phyloP scores from a whole-genome alignment of 1,284 basidiomycete genomes.

The Leccinum griseonigrum region DNA sequence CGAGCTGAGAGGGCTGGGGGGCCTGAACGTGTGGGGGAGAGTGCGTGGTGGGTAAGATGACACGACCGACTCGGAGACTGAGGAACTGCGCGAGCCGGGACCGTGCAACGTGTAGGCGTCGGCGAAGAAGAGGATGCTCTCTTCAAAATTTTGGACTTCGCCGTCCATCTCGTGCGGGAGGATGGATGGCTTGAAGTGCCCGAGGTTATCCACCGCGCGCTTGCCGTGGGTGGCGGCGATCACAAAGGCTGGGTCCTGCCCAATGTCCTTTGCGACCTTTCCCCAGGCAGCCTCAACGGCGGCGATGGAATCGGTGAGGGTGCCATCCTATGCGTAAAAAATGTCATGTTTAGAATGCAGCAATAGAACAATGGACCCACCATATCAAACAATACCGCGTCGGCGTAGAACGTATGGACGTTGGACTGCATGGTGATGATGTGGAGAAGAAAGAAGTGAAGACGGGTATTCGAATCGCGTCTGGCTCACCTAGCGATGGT shows the following conservation, averaged over 20 bases:
- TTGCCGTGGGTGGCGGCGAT: conserved; percentile 78
- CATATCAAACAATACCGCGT: conserved; percentile 76
- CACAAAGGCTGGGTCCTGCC: conserved; percentile 61
- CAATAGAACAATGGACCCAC: conserved; percentile 36
- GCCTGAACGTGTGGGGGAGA: neutral
- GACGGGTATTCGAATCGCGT: conserved; percentile 11
- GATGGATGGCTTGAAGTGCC: conserved; percentile 57
- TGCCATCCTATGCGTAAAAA: conserved; percentile 52
- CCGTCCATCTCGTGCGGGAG: conserved; percentile 62
- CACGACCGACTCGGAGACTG: conserved; percentile 21
- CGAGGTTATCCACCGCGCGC: conserved; percentile 65
- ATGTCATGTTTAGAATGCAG: conserved; percentile 17
- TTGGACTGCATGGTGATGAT: conserved; percentile 24
- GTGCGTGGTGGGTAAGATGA: neutral
- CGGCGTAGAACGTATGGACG: conserved; percentile 43
- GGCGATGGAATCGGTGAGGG: conserved; percentile 71
- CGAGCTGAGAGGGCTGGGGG: conserved; percentile 33
- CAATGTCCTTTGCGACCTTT: conserved; percentile 68
- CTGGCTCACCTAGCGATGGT: conserved; percentile 3
- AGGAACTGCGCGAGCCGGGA: conserved; percentile 34
- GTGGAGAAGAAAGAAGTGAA: neutral
- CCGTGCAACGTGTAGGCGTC: conserved; percentile 58
- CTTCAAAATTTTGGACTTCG: conserved; percentile 68
- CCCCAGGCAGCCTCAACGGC: conserved; percentile 81
- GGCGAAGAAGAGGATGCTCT: conserved; percentile 69